A percentile compares a stretch with the other conserved stretches of the same genome.
Conservation (phyloP, 2,329 filamentous ascomycete species). For the Plenodomus biglobosus region DNA sequence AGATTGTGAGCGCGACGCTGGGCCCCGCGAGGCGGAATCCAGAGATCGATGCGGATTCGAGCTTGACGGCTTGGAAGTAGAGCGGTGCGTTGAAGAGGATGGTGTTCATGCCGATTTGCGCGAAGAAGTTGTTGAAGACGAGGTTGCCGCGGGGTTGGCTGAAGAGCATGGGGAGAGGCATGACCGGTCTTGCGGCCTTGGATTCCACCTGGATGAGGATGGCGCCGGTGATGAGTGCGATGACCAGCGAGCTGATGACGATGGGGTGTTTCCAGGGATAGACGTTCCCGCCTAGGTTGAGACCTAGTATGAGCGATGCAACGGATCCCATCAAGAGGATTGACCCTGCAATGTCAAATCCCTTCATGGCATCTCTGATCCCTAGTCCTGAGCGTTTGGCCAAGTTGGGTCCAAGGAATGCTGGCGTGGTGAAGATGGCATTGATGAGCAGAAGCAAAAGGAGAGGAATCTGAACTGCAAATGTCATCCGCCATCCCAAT, state of each 20-base stretch:
- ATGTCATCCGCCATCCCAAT: conserved; percentile 74
- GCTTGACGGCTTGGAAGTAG: conserved; percentile 58
- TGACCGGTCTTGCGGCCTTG: conserved; percentile 47
- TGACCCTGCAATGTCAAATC: conserved; percentile 55
- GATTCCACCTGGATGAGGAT: conserved; percentile 49
- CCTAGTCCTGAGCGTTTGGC: conserved; percentile 46
- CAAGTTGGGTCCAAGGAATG: conserved; percentile 49
- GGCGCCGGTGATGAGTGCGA: conserved; percentile 44
- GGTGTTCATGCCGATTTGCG: conserved; percentile 52
- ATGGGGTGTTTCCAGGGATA: conserved; percentile 55
- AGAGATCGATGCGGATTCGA: conserved; percentile 66
- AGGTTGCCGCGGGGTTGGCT: conserved; percentile 52
- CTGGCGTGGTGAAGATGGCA: conserved; percentile 48
- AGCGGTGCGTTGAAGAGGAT: conserved; percentile 72
- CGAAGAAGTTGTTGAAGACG: conserved; percentile 57
- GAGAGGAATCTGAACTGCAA: conserved; percentile 55
- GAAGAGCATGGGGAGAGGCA: conserved; percentile 53
- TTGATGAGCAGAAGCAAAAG: conserved; percentile 51
- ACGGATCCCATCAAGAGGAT: conserved; percentile 51
- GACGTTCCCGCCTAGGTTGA: conserved; percentile 57
- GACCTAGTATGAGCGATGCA: conserved; percentile 52
- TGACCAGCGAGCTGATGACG: conserved; percentile 51
- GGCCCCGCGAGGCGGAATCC: conserved; percentile 71
- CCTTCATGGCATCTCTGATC: conserved; percentile 48
- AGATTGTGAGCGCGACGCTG: conserved; percentile 52